Evolutionary conservation across 208 protist species (phyloP).

Genomic region (Wallacemonas sp.): DNA sequence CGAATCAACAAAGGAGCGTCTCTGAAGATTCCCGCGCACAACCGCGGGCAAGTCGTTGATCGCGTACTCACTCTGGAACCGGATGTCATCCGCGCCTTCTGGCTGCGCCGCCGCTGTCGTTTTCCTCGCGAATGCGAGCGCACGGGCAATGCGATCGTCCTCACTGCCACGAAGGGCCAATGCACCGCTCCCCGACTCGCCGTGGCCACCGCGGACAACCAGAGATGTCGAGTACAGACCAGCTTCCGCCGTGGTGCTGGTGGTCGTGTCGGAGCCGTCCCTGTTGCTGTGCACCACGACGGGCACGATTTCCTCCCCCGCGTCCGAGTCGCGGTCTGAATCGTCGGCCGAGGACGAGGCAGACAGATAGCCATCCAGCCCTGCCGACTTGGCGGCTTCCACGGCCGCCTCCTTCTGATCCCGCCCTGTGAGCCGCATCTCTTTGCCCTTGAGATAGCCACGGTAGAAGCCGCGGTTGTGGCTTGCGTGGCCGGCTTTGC

Average conservation of each 20-base stretch:
- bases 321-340: conserved; percentile 40
- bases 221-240: conserved; percentile 29
- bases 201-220: background rate
- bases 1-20: conserved; percentile 45
- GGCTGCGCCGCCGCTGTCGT: conserved; percentile 53
- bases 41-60: conserved; percentile 82
- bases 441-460: conserved; percentile 70
- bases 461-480: conserved; percentile 75
- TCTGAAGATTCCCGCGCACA: conserved; percentile 71
- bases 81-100: conserved; percentile 39
- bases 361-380: conserved; percentile 76
- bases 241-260: conserved; percentile 14
- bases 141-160: conserved; percentile 62
- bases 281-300: conserved; percentile 9
- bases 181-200: conserved; percentile 13
- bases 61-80: conserved; percentile 80
- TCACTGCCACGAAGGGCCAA: conserved; percentile 21
- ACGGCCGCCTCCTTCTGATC: conserved; percentile 63
- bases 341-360: conserved; percentile 49
- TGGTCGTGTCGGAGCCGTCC: conserved; percentile 17
- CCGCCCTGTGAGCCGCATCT: conserved; percentile 53
- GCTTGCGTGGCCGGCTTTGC: conserved; percentile 60
- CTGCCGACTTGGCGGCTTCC: conserved; percentile 66
- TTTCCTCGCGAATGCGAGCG: conserved; percentile 75
- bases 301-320: conserved; percentile 21